Base-by-base conservation (phyloP, 306 rosid species). In the Alnus rubra region DNA sequence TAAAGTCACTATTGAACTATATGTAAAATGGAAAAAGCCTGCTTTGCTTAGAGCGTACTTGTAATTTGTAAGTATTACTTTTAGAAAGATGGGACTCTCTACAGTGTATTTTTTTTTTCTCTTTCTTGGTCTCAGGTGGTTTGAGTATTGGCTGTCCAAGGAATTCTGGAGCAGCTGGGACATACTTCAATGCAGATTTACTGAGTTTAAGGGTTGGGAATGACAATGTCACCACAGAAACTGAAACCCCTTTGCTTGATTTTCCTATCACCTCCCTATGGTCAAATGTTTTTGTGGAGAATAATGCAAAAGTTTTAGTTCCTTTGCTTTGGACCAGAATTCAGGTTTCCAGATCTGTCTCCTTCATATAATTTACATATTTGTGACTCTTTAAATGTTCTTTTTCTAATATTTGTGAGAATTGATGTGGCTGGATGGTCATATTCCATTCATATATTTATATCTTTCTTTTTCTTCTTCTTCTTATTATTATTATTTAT, bases 201-300 rank as follows among this genome's bases (percentile, higher is more conserved):
- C 90, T 82, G 53, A 92, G 98, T 87, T 89, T 95, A 79, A 89
- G 82, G 84, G 98, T 95, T 73, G 87, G 98, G 82, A 95, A 95
- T 87, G 98, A 90, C 86, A 92, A 95, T 85, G 84, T 92, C 82
- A 87, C 98, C 73, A 95, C 98, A 52, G 98, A 91, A 88, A 95
- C 98, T 74, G 98, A 95, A 82, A 95, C 98, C 79, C 98, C 98
- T 67, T 86, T 95, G 92, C 98, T 95, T 51, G 98, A 92, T 84
- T 95, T 95, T 88, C 89, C 98, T 71, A 95, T 94, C 72, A 83
- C 84, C 75, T 95, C 94, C 4, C 80, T 95, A 49, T 92, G 98
- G 98, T 92, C 98, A 69, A 90, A 95, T 90, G 98, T 95, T 82
- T 91, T 90, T 82, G 98, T 95, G 88, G 98, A 95, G 89, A 95